phyloP scores from a whole-genome alignment of 257 asterid genomes.

The Solanum clarkiae region DNA sequence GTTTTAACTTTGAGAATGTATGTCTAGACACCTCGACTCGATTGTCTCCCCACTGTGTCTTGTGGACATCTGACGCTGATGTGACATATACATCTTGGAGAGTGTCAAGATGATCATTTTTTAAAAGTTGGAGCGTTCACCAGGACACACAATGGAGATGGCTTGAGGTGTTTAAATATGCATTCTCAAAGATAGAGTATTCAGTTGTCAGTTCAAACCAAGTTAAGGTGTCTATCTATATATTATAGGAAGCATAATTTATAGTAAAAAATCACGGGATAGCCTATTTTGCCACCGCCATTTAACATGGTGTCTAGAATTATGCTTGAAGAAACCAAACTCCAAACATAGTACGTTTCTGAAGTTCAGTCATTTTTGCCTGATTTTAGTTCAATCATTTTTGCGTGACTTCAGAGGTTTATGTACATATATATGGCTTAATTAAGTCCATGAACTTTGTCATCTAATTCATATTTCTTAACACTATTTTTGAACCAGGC shows the following conservation, averaged over 20 bases:
- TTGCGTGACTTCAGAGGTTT: background rate
- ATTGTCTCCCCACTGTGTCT: background rate
- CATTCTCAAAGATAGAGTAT: background rate
- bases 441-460: too few relatives aligned
- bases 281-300: background rate
- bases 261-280: too few relatives aligned
- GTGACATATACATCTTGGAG: background rate
- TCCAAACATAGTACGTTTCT: background rate
- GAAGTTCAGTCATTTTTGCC: background rate
- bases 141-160: background rate
- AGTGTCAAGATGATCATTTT: background rate
- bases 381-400: background rate
- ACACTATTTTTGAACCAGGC: slow-evolving; percentile 9
- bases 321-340: too few relatives aligned
- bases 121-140: background rate
- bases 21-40: background rate
- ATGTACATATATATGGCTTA: too few relatives aligned
- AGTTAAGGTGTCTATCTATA: background rate
- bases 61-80: background rate
- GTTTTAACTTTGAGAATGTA: background rate
- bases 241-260: background rate
- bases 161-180: background rate
- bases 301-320: background rate
- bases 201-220: background rate
- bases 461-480: background rate